phyloP scores from a whole-genome alignment of 2,329 filamentous ascomycete species.

The Trichoderma brevicompactum region DNA sequence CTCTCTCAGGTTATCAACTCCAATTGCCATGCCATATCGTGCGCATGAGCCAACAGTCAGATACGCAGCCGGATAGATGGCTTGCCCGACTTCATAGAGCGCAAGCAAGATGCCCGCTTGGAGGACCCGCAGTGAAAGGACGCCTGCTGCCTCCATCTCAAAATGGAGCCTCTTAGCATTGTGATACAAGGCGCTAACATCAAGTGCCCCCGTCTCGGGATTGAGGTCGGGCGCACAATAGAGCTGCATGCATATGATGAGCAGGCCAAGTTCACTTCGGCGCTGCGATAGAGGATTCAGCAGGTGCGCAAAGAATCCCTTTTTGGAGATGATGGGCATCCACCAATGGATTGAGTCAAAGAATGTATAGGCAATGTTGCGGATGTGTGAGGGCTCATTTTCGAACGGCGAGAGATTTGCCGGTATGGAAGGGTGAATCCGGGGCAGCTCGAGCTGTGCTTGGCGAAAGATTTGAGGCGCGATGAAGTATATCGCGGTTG shows the following conservation, averaged over 20 bases:
- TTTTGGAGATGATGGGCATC: slow-evolving; percentile 12
- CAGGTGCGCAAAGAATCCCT: slow-evolving; percentile 1
- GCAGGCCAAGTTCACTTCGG: slow-evolving; percentile 3
- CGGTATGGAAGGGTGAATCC: slow-evolving; percentile 2
- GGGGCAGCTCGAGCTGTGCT: slow-evolving; percentile 4
- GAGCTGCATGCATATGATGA: slow-evolving; percentile 13
- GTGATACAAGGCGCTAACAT: background rate
- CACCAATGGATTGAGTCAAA: slow-evolving; percentile 13
- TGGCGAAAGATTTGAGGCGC: slow-evolving; percentile 7
- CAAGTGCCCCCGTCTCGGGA: background rate
- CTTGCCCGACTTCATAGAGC: slow-evolving; percentile 6
- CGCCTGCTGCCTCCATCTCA: slow-evolving; percentile 1
- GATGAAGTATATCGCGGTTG: slow-evolving; percentile 1
- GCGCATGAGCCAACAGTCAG: slow-evolving; percentile 4
- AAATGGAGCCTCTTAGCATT: slow-evolving; percentile 11
- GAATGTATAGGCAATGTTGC: slow-evolving; percentile 5
- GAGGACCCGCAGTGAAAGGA: background rate
- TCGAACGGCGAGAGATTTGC: slow-evolving; percentile 5
- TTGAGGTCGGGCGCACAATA: background rate
- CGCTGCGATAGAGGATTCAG: slow-evolving; percentile 3
- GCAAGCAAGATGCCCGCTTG: slow-evolving; percentile 13
- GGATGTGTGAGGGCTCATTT: slow-evolving; percentile 3
- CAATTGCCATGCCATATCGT: slow-evolving; percentile 2
- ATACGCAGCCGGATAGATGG: slow-evolving; percentile 10
- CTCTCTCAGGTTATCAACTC: slow-evolving; percentile 1